Evolutionary conservation across 768 basidiomycete genomes (phyloP).

Genomic region (Tylopilus intermedius): DNA sequence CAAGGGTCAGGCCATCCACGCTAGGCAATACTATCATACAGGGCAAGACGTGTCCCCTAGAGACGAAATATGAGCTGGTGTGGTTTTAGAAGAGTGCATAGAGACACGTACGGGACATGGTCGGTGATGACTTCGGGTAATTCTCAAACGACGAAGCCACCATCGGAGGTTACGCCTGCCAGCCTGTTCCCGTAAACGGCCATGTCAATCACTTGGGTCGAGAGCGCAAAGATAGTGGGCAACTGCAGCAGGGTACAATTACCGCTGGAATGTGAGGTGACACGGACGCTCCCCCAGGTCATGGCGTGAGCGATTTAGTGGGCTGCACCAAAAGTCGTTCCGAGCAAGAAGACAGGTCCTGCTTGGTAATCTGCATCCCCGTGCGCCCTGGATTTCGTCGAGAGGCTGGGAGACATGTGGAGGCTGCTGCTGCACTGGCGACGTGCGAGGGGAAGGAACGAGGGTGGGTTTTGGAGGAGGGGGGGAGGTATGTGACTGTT

Average conservation of each 20-base stretch:
- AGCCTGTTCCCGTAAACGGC: slow-evolving; percentile 65
- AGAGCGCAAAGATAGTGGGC: slow-evolving; percentile 52
- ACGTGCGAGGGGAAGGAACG: too few relatives aligned
- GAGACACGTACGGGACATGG: slow-evolving; percentile 52
- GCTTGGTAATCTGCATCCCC: slow-evolving; percentile 77
- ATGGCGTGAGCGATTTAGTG: slow-evolving; percentile 93
- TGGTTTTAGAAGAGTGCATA: background rate
- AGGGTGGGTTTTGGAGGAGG: slow-evolving; percentile 21
- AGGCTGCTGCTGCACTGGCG: too few relatives aligned
- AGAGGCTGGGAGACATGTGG: slow-evolving; percentile 59
- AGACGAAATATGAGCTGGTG: slow-evolving; percentile 10
- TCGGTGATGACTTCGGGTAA: slow-evolving; percentile 46
- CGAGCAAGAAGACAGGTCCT: slow-evolving; percentile 77
- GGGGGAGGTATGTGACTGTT: too few relatives aligned
- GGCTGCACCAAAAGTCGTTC: slow-evolving; percentile 84
- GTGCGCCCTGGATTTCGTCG: slow-evolving; percentile 64
- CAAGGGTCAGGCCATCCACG: slow-evolving; percentile 45
- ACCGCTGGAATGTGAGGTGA: slow-evolving; percentile 84
- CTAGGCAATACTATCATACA: slow-evolving; percentile 54
- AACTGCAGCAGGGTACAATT: slow-evolving; percentile 79
- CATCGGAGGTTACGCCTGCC: slow-evolving; percentile 83
- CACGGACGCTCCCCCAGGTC: slow-evolving; percentile 86
- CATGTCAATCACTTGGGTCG: slow-evolving; percentile 40
- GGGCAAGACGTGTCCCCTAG: slow-evolving; percentile 61
- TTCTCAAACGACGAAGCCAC: slow-evolving; percentile 88